Evolutionary conservation across 192 early-diverging fungal genomes (phyloP).

Genomic region (Backusella westeae): DNA sequence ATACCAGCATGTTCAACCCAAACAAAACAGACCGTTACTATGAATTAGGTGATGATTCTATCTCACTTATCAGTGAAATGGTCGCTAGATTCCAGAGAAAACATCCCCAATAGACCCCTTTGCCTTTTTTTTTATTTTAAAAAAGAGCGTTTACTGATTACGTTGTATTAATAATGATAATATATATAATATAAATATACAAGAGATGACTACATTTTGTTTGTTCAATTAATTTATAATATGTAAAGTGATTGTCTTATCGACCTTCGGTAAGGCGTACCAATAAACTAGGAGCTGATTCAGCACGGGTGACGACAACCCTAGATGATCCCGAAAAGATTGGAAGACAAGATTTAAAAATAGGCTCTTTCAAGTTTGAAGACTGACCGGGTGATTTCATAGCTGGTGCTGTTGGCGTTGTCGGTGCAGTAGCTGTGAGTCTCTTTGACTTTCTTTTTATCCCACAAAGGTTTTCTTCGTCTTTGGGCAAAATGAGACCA

Average conservation of each 20-base stretch:
- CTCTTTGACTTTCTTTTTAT: not conserved
- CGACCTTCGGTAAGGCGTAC: not conserved
- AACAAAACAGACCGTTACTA: slow-evolving; percentile 28
- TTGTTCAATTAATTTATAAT: not conserved
- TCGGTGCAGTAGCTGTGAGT: not conserved
- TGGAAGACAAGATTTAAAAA: not conserved
- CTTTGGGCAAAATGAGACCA: slow-evolving; percentile 3
- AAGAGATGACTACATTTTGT: not conserved
- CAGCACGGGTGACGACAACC: not conserved
- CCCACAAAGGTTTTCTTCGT: not conserved
- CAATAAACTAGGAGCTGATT: not conserved
- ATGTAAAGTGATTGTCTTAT: not conserved
- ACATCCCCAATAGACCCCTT: not conserved
- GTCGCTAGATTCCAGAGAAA: slow-evolving; percentile 13
- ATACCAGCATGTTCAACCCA: slow-evolving; percentile 35
- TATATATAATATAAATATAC: slow-evolving; percentile 1
- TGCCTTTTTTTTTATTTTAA: not conserved
- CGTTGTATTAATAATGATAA: not conserved
- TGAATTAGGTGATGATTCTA: slow-evolving; percentile 12
- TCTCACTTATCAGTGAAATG: slow-evolving; percentile 17
- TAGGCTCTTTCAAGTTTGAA: not conserved
- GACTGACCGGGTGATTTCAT: not conserved
- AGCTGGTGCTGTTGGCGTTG: not conserved
- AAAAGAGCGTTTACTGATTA: not conserved
- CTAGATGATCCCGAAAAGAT: not conserved